Conservation (phyloP, 1,139 yeast species). For the Petasospora rhodanensis region DNA sequence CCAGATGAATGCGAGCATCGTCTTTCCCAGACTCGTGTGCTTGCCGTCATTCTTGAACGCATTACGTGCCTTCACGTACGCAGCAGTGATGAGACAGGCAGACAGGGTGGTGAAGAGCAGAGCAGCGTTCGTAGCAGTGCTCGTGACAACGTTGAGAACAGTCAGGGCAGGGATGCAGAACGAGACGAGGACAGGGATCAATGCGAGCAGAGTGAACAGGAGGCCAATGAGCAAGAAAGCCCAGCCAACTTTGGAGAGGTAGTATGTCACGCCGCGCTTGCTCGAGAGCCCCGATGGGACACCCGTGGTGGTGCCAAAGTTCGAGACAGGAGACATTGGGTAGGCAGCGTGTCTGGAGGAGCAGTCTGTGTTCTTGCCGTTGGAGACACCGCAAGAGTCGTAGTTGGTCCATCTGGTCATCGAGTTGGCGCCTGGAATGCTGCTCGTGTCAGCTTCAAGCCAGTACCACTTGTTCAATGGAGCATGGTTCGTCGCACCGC, state of each 20-base stretch:
- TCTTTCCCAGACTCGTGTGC: conserved; percentile 49
- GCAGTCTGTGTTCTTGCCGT: conserved; percentile 42
- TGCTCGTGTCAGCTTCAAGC: conserved; percentile 65
- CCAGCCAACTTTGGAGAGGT: conserved; percentile 62
- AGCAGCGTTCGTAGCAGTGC: conserved; percentile 31
- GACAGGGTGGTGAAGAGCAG: conserved; percentile 51
- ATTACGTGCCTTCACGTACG: conserved; percentile 56
- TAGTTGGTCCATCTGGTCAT: conserved; percentile 72
- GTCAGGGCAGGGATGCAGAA: conserved; percentile 28
- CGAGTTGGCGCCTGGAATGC: conserved; percentile 43
- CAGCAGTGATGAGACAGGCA: conserved; percentile 62
- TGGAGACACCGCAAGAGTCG: conserved; percentile 48
- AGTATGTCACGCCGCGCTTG: conserved; percentile 50
- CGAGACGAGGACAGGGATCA: conserved; percentile 35
- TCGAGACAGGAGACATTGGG: conserved; percentile 62
- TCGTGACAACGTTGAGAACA: conserved; percentile 12
- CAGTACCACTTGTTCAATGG: conserved; percentile 60
- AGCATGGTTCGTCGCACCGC: conserved; percentile 49
- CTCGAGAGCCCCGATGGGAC: conserved; percentile 46
- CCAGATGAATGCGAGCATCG: conserved; percentile 64
- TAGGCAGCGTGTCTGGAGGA: conserved; percentile 47
- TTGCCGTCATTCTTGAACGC: conserved; percentile 47
- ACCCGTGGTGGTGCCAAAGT: conserved; percentile 41
- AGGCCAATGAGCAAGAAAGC: conserved; percentile 62
- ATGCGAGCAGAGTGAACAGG: conserved; percentile 48